phyloP scores from a whole-genome alignment of 2,329 filamentous ascomycete genomes.

The Thielaviopsis ethacetica region DNA sequence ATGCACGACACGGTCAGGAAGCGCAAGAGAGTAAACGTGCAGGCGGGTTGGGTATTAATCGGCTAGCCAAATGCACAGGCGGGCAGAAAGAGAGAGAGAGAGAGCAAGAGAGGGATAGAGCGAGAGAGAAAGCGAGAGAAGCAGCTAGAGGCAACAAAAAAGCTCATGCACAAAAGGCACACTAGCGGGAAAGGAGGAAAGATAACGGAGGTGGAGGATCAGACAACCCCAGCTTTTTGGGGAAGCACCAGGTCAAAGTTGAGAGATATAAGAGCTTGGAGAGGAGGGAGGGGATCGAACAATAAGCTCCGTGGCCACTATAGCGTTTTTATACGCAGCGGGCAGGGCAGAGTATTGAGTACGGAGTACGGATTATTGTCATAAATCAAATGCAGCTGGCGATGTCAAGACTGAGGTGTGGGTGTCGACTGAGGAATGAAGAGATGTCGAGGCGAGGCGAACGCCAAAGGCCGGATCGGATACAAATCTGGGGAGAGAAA shows the following conservation, averaged over 20 bases:
- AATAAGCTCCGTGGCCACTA: not conserved
- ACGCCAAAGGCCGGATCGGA: not conserved
- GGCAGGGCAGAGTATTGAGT: not conserved
- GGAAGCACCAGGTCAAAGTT: not conserved
- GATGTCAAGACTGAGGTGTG: too few relatives aligned
- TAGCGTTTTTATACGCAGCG: not conserved
- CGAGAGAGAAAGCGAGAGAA: not conserved
- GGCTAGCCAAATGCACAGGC: not conserved
- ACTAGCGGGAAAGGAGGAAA: slow-evolving; percentile 7
- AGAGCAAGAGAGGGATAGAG: not conserved
- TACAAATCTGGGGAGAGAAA: not conserved
- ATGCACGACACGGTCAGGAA: not conserved
- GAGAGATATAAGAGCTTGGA: not conserved
- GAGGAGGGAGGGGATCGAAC: not conserved
- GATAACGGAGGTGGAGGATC: slow-evolving; percentile 4
- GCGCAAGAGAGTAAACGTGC: not conserved
- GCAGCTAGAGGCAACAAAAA: not conserved
- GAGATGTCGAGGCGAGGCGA: not conserved
- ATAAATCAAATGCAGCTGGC: too few relatives aligned
- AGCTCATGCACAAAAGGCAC: slow-evolving; percentile 8
- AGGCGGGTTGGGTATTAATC: slow-evolving; percentile 1
- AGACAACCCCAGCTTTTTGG: slow-evolving; percentile 2
- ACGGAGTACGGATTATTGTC: not conserved
- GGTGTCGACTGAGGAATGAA: not conserved
- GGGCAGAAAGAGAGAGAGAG: not conserved